A percentile compares a stretch with the other conserved stretches of the same genome.
Conservation (phyloP, 2,329 filamentous ascomycete species). For the Epichloe elymi region DNA sequence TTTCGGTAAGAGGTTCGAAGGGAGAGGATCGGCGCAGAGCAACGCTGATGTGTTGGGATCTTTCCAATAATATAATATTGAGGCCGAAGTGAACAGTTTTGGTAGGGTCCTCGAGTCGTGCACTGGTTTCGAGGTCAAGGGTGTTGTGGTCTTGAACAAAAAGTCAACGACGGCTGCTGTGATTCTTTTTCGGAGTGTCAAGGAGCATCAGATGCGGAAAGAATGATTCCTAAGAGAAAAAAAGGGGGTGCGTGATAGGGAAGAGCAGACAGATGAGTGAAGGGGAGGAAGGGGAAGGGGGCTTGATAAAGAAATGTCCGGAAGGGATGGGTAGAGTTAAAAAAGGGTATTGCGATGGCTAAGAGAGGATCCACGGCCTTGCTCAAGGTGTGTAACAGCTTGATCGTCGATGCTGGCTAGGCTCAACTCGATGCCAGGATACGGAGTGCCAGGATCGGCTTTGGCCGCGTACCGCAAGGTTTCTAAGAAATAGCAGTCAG, state of each 20-base stretch:
- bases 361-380: conserved; percentile 4
- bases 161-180: background rate
- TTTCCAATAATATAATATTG: background rate
- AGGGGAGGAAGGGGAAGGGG: conserved; percentile 4
- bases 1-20: background rate
- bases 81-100: background rate
- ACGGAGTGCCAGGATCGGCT: conserved; percentile 6
- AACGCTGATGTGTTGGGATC: background rate
- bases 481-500: conserved; percentile 1
- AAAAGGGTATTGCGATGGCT: conserved; percentile 4
- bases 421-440: background rate
- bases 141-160: background rate
- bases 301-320: conserved; percentile 5
- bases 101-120: background rate
- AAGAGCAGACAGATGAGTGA: background rate
- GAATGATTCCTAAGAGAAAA: background rate
- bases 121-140: background rate
- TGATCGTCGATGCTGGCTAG: conserved; percentile 7
- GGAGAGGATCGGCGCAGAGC: background rate
- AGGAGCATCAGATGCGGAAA: too few species aligned
- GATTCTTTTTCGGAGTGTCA: background rate
- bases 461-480: conserved; percentile 6
- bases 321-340: conserved; percentile 2
- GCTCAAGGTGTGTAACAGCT: conserved; percentile 1
- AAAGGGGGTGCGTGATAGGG: background rate